These are phyloP conservation scores for Botrytis pseudocinerea DNA, from an alignment of 2,329 filamentous ascomycete species.

Conservation along the genomic window DNA sequence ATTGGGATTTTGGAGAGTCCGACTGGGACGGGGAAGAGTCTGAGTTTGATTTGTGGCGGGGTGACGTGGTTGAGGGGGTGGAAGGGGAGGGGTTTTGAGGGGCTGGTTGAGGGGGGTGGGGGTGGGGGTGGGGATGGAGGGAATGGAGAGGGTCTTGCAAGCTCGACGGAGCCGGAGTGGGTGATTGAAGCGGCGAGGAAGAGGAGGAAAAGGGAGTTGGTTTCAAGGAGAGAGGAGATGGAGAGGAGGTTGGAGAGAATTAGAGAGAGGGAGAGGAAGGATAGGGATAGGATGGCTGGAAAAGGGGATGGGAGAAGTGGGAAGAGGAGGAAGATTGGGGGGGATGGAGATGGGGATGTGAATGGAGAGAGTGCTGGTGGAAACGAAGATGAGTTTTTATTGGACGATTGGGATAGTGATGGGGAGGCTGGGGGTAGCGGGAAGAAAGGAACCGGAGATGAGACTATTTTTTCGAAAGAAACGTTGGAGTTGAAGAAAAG, in stretches of 20 bases:
- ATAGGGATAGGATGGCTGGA: conserved; percentile 48
- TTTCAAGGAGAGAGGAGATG: conserved; percentile 58
- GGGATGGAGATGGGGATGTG: conserved; percentile 25
- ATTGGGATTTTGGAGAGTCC: conserved; percentile 74
- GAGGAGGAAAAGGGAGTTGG: conserved; percentile 55
- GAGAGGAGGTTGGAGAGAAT: conserved; percentile 59
- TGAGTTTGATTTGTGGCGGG: conserved; percentile 71
- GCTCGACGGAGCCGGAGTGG: conserved; percentile 65
- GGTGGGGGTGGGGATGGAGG: not conserved
- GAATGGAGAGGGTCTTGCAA: conserved; percentile 39
- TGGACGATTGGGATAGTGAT: conserved; percentile 71
- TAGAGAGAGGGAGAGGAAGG: conserved; percentile 56
- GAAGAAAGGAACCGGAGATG: conserved; percentile 37
- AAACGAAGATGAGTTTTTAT: conserved; percentile 61
- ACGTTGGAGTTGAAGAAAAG: conserved; percentile 64
- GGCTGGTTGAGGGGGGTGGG: conserved; percentile 59
- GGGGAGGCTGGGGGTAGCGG: conserved; percentile 45
- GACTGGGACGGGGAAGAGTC: conserved; percentile 70
- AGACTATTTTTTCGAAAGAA: conserved; percentile 55
- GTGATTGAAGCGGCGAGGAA: conserved; percentile 62
- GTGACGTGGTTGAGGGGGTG: conserved; percentile 71
- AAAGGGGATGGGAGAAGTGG: conserved; percentile 50
- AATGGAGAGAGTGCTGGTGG: conserved; percentile 38
- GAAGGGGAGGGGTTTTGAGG: conserved; percentile 46
- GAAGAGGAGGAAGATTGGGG: conserved; percentile 43